These are phyloP conservation scores for Fusarium sp. DNA, from an alignment of 2,329 filamentous ascomycete genomes.

Conservation along the genomic window DNA sequence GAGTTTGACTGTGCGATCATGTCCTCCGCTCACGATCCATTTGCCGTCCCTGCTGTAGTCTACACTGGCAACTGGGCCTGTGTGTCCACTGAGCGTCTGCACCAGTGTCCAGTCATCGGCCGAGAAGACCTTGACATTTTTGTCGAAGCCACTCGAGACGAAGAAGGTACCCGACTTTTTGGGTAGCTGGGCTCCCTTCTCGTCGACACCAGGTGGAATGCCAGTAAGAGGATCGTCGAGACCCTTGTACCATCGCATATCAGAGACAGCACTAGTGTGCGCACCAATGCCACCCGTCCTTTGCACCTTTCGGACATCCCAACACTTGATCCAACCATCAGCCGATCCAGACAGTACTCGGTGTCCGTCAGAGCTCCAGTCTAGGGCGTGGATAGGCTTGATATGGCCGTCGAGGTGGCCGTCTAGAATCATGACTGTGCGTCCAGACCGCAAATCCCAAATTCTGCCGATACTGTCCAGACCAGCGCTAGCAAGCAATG, in stretches of 20 bases:
- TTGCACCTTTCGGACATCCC: constrained; percentile 93
- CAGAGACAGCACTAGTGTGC: constrained; percentile 91
- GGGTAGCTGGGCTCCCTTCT: constrained; percentile 77
- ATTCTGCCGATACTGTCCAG: constrained; percentile 94
- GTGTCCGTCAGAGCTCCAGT: constrained; percentile 93
- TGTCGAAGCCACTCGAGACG: constrained; percentile 92
- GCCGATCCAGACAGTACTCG: constrained; percentile 93
- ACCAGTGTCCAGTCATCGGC: constrained; percentile 95
- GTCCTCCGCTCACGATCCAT: constrained; percentile 95
- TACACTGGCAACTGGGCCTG: constrained; percentile 90
- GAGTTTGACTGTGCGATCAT: constrained; percentile 95
- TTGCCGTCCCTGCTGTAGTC: constrained; percentile 88
- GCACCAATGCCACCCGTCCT: constrained; percentile 89
- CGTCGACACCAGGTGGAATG: constrained; percentile 71
- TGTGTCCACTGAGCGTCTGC: constrained; percentile 90
- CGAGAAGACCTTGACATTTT: constrained; percentile 94
- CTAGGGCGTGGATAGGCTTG: constrained; percentile 91
- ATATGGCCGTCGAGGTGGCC: constrained; percentile 86
- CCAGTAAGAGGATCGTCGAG: constrained; percentile 79
- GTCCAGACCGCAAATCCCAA: constrained; percentile 93
- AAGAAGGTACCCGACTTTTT: constrained; percentile 95
- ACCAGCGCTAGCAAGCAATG: constrained; percentile 90
- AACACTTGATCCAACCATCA: constrained; percentile 97
- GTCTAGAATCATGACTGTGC: constrained; percentile 96
- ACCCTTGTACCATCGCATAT: constrained; percentile 95